Evolutionary conservation across 495 filamentous ascomycete genomes (phyloP), one percentile per base, ranked within the genome.

Genomic region (Lindgomyces ingoldianus): DNA sequence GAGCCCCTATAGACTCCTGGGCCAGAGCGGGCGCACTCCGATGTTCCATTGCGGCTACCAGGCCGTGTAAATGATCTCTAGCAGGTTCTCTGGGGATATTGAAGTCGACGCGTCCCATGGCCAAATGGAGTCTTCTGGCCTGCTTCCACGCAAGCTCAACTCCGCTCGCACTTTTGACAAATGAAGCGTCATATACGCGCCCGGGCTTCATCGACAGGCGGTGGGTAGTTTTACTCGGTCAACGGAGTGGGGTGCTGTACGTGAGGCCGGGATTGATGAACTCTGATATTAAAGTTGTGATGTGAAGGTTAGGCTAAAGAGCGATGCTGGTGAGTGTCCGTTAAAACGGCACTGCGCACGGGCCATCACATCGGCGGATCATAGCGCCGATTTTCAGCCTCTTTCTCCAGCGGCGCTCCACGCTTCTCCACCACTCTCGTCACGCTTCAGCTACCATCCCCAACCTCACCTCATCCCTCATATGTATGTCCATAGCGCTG

Each of bases 291-390:
- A 61, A 62, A 44, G 51, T 36, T 29, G 57, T 51, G 64, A 61
- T 50, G 64, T 67, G 57, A 22, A 50, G 48, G 64, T 61, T 62
- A 67, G 64, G 64, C 64, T 67, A 67, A 67, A 67, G 29, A 57
- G 52, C 26, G 30, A 46, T 26, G 21, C 48, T 33, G 24, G 25
- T 16, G 41, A 11, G n/a, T 4, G 33, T 33, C 44, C 47, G 48
- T 61, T 66, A 54, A 60, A 56, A 60, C 63, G 57, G 63, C 57
- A 50, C 24, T 21, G 44, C 42, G 64, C 63, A 60, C 55, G 41
- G 64, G 42, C 50, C 50, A 11, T 1, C 52, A n/a, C n/a, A 6
- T 2, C 49, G 25, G 41, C 48, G 26, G 25, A 55, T n/a, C 48
- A 39, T 29, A 11, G 41, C 14, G 19, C 42, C 42, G 41, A 50